Evolutionary conservation across 768 basidiomycete species (phyloP).

Genomic region (Termitomyces heimii): DNA sequence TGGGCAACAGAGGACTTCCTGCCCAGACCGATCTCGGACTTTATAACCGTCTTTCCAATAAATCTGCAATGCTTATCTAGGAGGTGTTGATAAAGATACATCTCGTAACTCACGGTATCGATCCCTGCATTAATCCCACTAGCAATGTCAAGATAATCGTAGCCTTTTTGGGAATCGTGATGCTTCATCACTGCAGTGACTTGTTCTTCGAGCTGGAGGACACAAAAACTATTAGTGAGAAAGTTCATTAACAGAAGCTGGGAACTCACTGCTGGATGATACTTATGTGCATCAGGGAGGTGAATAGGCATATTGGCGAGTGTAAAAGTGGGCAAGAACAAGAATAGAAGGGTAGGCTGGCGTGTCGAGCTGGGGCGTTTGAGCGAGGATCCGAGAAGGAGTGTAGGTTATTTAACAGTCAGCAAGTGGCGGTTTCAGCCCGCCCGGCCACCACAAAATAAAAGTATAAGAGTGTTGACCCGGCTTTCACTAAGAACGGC

Average conservation of each 20-base stretch:
- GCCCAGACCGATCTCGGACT: constrained; percentile 3
- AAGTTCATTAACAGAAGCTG: not conserved
- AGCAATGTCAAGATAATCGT: constrained; percentile 11
- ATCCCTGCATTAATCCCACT: constrained; percentile 9
- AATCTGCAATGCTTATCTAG: not conserved
- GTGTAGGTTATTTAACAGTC: not conserved
- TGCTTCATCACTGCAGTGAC: constrained; percentile 7
- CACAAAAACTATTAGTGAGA: not conserved
- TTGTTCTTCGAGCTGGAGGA: constrained; percentile 7
- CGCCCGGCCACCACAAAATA: constrained; percentile 3
- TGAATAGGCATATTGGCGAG: constrained; percentile 7
- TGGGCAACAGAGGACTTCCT: constrained; percentile 6
- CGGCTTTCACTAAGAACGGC: not conserved
- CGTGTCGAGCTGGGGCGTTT: constrained; percentile 1
- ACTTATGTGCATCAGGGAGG: constrained; percentile 11
- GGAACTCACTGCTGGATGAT: constrained; percentile 7
- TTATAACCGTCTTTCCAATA: constrained; percentile 13
- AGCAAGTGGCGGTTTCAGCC: constrained; percentile 2
- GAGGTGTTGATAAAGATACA: not conserved
- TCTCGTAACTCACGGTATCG: constrained; percentile 3
- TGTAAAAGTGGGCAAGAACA: not conserved
- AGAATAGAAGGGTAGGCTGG: not conserved
- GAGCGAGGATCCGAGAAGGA: not conserved
- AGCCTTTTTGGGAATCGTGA: constrained; percentile 4
- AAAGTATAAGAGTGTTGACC: not conserved